Conservation (phyloP, 116 monocot genomes). For the Cymodocea nodosa region DNA sequence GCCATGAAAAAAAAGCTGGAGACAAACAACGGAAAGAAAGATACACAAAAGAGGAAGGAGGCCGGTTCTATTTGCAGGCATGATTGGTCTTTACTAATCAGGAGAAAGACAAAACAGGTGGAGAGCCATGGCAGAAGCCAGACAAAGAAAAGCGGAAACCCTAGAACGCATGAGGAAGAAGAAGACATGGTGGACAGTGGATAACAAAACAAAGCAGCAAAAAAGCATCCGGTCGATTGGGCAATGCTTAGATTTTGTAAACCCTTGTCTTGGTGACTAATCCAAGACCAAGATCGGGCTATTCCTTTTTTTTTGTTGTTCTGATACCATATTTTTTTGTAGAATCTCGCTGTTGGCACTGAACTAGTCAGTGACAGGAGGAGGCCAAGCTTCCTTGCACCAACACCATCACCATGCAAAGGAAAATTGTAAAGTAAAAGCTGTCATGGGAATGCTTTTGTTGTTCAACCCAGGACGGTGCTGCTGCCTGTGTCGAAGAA, state of each 20-base stretch:
- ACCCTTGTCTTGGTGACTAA: background rate
- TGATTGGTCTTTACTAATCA: background rate
- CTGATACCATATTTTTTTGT: background rate
- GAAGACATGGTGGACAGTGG: background rate
- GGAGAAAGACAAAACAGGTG: conserved; percentile 2
- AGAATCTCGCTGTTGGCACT: background rate
- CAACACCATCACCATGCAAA: background rate
- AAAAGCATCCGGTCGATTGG: too few relatives aligned
- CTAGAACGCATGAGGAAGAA: background rate
- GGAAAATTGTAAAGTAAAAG: background rate
- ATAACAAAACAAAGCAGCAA: background rate
- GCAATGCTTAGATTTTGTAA: background rate
- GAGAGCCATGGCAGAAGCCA: background rate
- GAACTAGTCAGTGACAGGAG: background rate
- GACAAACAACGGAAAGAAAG: too few relatives aligned
- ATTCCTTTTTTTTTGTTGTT: background rate
- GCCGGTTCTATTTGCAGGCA: background rate
- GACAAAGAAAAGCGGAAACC: background rate
- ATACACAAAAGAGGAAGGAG: background rate
- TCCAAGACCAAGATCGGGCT: background rate
- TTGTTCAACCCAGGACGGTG: background rate
- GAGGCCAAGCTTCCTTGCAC: background rate
- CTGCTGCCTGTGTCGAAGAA: background rate
- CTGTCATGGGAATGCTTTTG: background rate
- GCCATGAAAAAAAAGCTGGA: too few relatives aligned